Evolutionary conservation across 2,329 filamentous ascomycete species (phyloP).

Genomic region (Thermothelomyces thermophilus): DNA sequence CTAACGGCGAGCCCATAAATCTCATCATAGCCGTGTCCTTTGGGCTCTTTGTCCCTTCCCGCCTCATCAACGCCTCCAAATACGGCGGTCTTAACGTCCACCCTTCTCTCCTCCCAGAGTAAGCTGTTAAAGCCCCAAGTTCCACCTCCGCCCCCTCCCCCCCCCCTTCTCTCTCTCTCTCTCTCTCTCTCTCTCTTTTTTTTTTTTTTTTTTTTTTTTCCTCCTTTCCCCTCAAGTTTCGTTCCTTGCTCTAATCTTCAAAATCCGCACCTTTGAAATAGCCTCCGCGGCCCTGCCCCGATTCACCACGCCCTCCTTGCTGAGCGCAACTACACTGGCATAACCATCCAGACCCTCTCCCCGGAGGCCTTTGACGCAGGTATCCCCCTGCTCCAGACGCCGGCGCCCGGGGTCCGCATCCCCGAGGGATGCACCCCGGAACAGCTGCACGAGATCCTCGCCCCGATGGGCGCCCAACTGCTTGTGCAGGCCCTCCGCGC

Average conservation of each 20-base stretch:
- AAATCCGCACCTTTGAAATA: conserved; percentile 28
- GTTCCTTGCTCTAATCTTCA: background rate
- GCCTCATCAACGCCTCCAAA: conserved; percentile 61
- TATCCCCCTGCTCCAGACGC: conserved; percentile 63
- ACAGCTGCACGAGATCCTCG: conserved; percentile 47
- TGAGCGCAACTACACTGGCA: conserved; percentile 55
- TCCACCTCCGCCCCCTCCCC: too few species aligned
- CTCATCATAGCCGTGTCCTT: conserved; percentile 91
- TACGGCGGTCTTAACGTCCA: conserved; percentile 93
- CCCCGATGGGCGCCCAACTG: conserved; percentile 60
- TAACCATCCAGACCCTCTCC: conserved; percentile 84
- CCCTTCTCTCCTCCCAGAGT: conserved; percentile 84
- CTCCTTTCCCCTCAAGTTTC: background rate
- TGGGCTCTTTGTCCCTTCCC: conserved; percentile 75
- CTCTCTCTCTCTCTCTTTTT: too few species aligned
- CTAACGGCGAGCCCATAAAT: conserved; percentile 46
- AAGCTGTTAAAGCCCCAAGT: conserved; percentile 27
- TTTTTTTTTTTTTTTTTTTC: background rate
- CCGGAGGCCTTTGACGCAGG: conserved; percentile 72
- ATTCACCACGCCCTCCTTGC: conserved; percentile 76
- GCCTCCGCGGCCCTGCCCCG: conserved; percentile 78
- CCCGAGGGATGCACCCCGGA: conserved; percentile 40
- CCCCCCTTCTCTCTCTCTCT: too few species aligned
- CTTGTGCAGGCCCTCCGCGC: conserved; percentile 59
- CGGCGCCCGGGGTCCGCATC: conserved; percentile 49